Evolutionary conservation across 495 filamentous ascomycete genomes (phyloP).

Genomic region (Hypoxylon trugodes): DNA sequence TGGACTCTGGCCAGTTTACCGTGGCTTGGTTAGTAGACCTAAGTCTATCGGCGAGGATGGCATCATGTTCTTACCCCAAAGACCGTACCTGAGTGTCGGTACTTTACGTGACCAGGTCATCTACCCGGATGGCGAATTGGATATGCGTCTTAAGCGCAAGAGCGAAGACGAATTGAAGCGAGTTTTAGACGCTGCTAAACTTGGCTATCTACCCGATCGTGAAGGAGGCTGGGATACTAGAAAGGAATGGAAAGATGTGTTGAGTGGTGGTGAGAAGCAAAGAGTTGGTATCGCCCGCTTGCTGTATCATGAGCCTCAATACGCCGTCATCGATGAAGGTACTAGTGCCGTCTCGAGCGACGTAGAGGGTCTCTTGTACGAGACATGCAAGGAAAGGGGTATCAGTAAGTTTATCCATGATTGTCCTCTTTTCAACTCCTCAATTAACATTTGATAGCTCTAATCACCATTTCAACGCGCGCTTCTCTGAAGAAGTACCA

Average conservation of each 20-base stretch:
- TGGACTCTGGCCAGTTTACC: constrained; percentile 95
- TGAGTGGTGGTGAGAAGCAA: constrained; percentile 98
- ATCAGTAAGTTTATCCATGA: constrained; percentile 70
- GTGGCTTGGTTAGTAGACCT: constrained; percentile 85
- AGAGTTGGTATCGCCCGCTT: constrained; percentile 88
- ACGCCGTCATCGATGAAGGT: constrained; percentile 93
- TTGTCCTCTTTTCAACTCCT: neutral
- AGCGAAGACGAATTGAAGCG: constrained; percentile 76
- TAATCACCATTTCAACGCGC: constrained; percentile 93
- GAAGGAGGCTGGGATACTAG: constrained; percentile 97
- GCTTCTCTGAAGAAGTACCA: constrained; percentile 95
- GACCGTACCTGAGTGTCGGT: constrained; percentile 92
- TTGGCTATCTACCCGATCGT: constrained; percentile 88
- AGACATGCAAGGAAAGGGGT: constrained; percentile 87
- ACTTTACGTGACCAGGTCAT: constrained; percentile 97
- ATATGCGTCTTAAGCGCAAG: constrained; percentile 85
- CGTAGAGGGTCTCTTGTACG: constrained; percentile 93
- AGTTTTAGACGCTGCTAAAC: constrained; percentile 80
- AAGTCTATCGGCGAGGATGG: constrained; percentile 83
- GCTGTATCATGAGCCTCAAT: constrained; percentile 93
- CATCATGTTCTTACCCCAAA: constrained; percentile 97
- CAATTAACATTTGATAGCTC: constrained; percentile 58
- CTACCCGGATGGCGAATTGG: constrained; percentile 93
- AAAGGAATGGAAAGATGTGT: constrained; percentile 98
- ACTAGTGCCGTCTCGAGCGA: constrained; percentile 93